Percentiles rank a stretch among this genome's conserved stretches.
phyloP scores from a whole-genome alignment of 176 grass and related monocot genomes.

The Carex myosuroides region DNA sequence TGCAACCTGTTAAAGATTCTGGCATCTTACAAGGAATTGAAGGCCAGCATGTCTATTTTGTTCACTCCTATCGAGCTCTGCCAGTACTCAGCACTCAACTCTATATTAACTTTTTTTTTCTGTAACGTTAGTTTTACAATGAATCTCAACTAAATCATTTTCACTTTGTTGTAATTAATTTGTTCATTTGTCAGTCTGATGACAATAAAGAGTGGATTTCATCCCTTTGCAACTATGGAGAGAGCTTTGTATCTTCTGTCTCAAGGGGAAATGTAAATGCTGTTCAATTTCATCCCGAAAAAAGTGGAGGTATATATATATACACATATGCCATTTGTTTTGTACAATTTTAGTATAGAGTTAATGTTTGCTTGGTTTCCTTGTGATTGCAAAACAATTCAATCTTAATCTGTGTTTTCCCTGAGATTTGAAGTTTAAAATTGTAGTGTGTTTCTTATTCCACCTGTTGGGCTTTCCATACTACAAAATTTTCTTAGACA shows the following conservation, averaged over 20 bases:
- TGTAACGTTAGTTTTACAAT: neutral
- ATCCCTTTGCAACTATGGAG: conserved; percentile 75
- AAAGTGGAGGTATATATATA: conserved; percentile 70
- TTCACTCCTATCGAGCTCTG: conserved; percentile 85
- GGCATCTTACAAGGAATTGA: conserved; percentile 67
- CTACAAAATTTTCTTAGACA: conserved; percentile 69
- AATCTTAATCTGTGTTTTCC: neutral
- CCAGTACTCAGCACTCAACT: conserved; percentile 37
- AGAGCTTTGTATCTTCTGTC: conserved; percentile 82
- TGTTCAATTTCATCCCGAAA: conserved; percentile 98
- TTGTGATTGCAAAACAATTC: neutral
- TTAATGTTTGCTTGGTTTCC: neutral
- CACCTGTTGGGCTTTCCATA: conserved; percentile 85
- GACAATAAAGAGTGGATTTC: conserved; percentile 86
- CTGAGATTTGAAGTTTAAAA: neutral
- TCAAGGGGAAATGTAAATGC: conserved; percentile 84
- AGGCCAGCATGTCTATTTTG: conserved; percentile 90
- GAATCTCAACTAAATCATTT: neutral
- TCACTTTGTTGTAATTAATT: conserved; percentile 28
- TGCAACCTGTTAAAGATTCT: conserved; percentile 73
- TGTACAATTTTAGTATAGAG: neutral
- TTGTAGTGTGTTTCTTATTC: neutral
- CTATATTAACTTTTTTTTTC: neutral
- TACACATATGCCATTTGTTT: neutral
- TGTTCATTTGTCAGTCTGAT: conserved; percentile 64